Conservation (phyloP, 2,329 filamentous ascomycete species). For the Westerdykella ornata region DNA sequence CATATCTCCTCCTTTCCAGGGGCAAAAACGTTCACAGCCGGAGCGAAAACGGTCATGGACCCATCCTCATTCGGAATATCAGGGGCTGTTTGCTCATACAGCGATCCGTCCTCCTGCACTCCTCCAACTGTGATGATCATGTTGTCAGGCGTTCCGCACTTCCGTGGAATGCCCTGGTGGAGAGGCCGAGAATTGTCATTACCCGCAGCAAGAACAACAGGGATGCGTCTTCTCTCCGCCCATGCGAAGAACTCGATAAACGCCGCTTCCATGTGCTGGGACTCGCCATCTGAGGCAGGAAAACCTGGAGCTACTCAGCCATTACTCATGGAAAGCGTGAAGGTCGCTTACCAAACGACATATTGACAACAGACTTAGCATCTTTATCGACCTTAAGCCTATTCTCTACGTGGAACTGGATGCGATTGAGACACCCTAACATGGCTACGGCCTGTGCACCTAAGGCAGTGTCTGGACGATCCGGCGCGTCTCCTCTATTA, state of each 20-base stretch:
- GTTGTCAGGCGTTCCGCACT: constrained; percentile 1
- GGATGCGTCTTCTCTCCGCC: neutral
- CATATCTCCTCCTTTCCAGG: neutral
- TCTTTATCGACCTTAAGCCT: neutral
- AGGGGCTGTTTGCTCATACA: neutral
- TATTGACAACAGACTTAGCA: constrained; percentile 4
- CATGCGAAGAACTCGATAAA: constrained; percentile 1
- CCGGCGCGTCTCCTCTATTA: neutral
- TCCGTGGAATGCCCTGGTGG: neutral
- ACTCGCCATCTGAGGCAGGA: neutral
- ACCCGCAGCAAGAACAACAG: constrained; percentile 1
- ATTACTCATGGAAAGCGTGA: neutral
- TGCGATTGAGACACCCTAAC: neutral
- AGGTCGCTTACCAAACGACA: constrained; percentile 2
- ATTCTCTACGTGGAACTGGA: neutral
- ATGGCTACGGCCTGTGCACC: neutral
- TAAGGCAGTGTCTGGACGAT: neutral
- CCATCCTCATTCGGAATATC: neutral
- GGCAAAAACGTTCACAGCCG: neutral
- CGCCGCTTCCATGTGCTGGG: neutral
- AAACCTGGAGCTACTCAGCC: neutral
- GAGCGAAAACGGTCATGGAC: constrained; percentile 5
- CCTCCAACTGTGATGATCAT: constrained; percentile 4
- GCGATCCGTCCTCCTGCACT: neutral
- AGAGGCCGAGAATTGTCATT: neutral